Percentiles rank a stretch among this genome's conserved stretches.
phyloP scores from a whole-genome alignment of 2,329 filamentous ascomycete genomes.

The Fusarium sp. region DNA sequence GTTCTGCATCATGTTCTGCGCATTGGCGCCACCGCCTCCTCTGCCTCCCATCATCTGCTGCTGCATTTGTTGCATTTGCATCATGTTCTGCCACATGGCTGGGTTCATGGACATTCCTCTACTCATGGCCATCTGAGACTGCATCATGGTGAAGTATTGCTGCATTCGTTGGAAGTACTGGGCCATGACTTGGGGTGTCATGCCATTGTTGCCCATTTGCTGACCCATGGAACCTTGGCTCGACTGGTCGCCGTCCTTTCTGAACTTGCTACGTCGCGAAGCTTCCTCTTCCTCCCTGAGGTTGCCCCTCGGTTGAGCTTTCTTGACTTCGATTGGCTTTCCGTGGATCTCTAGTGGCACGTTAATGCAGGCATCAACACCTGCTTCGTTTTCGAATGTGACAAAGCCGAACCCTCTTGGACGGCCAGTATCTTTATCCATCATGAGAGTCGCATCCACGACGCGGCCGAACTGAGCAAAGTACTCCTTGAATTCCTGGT shows the following conservation, averaged over 20 bases:
- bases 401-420: conserved; percentile 98
- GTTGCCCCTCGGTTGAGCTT: conserved; percentile 94
- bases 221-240: conserved; percentile 55
- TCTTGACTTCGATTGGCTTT: conserved; percentile 98
- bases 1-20: conserved; percentile 55
- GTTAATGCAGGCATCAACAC: conserved; percentile 90
- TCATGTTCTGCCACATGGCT: conserved; percentile 80
- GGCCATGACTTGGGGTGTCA: conserved; percentile 97
- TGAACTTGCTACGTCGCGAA: conserved; percentile 70
- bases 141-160: conserved; percentile 95
- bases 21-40: conserved; percentile 52
- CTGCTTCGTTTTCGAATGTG: conserved; percentile 95
- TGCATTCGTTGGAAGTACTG: conserved; percentile 99
- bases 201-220: conserved; percentile 67
- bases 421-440: conserved; percentile 99
- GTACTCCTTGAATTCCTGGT: conserved; percentile 95
- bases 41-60: conserved; percentile 61
- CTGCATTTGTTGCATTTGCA: conserved; percentile 80
- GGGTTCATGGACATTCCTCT: conserved; percentile 78
- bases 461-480: conserved; percentile 97
- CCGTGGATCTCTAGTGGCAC: conserved; percentile 90
- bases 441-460: conserved; percentile 98
- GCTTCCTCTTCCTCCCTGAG: conserved; percentile 89
- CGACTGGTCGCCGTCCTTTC: conserved; percentile 63
- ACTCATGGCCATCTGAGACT: conserved; percentile 91